Conservation (phyloP, 352 stramenopile species). For the Phytophthora fragariae region DNA sequence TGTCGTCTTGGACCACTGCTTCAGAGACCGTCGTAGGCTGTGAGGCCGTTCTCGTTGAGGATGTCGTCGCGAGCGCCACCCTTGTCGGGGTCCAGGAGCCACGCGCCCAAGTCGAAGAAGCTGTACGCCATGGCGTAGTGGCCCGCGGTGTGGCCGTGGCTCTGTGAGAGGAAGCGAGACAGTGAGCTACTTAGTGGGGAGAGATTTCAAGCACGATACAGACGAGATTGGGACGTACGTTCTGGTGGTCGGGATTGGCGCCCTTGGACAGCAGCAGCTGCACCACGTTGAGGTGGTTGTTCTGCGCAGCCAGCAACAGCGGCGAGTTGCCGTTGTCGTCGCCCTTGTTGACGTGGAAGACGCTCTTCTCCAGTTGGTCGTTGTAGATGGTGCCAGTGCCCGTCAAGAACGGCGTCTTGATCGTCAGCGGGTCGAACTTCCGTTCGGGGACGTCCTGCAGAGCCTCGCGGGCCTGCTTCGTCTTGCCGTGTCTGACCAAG, state of each 20-base stretch:
- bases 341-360: conserved; percentile 90
- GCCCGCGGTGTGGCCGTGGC: conserved; percentile 90
- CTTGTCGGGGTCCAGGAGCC: conserved; percentile 89
- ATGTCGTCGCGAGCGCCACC: conserved; percentile 86
- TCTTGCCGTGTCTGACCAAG: conserved; percentile 87
- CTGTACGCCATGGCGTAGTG: conserved; percentile 95
- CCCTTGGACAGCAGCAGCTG: conserved; percentile 92
- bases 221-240: conserved; percentile 49
- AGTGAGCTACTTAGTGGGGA: conserved; percentile 1
- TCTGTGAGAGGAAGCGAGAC: conserved; percentile 36
- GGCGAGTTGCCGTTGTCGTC: conserved; percentile 93
- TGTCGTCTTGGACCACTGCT: too few species aligned
- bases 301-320: conserved; percentile 88
- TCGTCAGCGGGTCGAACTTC: conserved; percentile 84
- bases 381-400: conserved; percentile 93
- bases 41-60: conserved; percentile 92
- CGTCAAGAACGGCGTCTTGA: conserved; percentile 74
- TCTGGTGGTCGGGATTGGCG: conserved; percentile 93
- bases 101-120: conserved; percentile 93
- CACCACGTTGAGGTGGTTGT: conserved; percentile 89
- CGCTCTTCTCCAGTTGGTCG: conserved; percentile 88
- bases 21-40: conserved; percentile 91
- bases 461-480: conserved; percentile 90
- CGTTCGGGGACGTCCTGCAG: conserved; percentile 85
- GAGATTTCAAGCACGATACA: too few species aligned